Evolutionary conservation across 257 asterid genomes (phyloP), one percentile per base, ranked within the genome.

Genomic region (Catharanthus roseus): DNA sequence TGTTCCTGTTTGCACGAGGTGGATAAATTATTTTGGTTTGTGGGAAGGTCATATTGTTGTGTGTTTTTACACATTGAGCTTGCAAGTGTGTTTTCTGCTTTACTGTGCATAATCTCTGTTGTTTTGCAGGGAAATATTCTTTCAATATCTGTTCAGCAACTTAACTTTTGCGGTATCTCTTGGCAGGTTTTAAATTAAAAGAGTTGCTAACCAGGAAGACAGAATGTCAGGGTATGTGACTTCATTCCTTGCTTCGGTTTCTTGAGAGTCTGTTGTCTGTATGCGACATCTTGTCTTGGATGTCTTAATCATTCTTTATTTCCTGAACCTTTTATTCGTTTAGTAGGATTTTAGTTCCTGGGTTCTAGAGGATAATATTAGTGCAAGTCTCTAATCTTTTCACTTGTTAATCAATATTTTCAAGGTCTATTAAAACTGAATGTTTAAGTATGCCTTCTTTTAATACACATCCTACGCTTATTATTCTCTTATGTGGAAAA

Each of bases 191-290:
- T 44, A 12, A 56, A 53, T 34, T 9, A 1, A 10, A 54, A 63
- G 69, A 51, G 36, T 49, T 36, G 10, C 5, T 44, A 41, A 44
- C 23, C 71, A 57, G 73, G 53, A 67, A 60, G 34, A 68, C 29
- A 77, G 31, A 33, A 77, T 77, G 82, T 77, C 82, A 18, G 78
- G 82, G 82, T 77, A 77, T 33, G 82, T 77, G 0, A 29, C 36
- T 41, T 16, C 9, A 3, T 36, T 28, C 5, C 10, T 28, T 34
- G 24, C 1, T 55, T 23, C 16, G 5, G 39, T 29, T 65, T 28
- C 4, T 6, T 34, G 4, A 4, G 2, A 0, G 5, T 26, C 1
- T 41, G 2, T 9, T 12, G 12, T 15, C 16, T 12, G 1, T 2
- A 51, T 71, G 2, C 68, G 1, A 12, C 11, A n/a, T n/a, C n/a